A percentile compares a stretch with the other conserved stretches of the same genome.
Conservation (phyloP, 306 rosid genomes). For the apple (Malus domestica) region DNA sequence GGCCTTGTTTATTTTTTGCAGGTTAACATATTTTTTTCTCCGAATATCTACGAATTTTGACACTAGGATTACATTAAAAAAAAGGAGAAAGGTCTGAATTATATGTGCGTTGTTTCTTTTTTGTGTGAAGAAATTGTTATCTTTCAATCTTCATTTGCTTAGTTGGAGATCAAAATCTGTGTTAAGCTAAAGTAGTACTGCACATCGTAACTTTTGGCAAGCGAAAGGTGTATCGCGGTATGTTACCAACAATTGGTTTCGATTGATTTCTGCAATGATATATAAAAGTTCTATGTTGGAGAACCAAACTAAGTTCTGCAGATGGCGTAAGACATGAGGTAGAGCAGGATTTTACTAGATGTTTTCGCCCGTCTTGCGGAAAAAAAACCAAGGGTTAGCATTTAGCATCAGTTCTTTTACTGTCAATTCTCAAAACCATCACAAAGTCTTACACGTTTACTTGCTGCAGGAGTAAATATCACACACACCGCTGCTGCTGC, state of each 20-base stretch:
- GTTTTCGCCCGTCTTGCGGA: not conserved
- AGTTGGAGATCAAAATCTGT: not conserved
- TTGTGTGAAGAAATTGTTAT: not conserved
- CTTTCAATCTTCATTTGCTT: not conserved
- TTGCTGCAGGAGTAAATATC: not conserved
- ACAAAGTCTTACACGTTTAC: too few species aligned
- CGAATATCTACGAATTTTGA: not conserved
- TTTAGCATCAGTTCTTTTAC: not conserved
- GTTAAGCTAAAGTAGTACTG: not conserved
- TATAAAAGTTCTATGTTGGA: not conserved
- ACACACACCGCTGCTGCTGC: not conserved
- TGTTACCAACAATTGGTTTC: not conserved
- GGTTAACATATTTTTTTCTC: not conserved
- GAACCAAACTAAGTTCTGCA: not conserved
- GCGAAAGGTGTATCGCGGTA: not conserved
- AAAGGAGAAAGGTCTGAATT: too few species aligned
- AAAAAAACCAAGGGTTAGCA: not conserved
- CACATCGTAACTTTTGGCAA: not conserved
- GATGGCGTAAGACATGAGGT: not conserved
- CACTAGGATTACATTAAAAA: not conserved
- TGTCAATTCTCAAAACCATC: not conserved
- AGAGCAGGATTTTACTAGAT: not conserved
- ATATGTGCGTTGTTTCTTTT: too few species aligned
- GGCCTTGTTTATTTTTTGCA: slow-evolving; percentile 5
- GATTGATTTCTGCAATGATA: not conserved